phyloP scores from a whole-genome alignment of 192 early-diverging fungal genomes.

The Geranomyces michiganensis region DNA sequence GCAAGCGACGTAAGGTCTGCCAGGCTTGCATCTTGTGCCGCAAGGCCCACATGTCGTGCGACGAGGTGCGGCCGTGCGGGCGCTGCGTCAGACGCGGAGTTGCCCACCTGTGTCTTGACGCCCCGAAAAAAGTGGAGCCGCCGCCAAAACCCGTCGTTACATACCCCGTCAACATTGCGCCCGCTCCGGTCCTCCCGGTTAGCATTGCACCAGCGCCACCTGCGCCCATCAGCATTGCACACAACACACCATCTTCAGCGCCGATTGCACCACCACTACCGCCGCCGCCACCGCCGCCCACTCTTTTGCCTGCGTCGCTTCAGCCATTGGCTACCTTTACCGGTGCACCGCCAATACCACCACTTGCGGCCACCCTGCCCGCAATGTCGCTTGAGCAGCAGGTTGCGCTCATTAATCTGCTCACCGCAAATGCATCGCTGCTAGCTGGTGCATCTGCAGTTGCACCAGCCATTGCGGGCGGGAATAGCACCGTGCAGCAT shows the following conservation, averaged over 20 bases:
- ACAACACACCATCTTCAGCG: not conserved
- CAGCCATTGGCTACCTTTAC: too few species aligned
- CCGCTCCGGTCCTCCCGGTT: not conserved
- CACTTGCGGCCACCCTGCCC: not conserved
- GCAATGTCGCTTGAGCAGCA: constrained; percentile 13
- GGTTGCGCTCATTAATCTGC: constrained; percentile 12
- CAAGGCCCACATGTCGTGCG: constrained; percentile 84
- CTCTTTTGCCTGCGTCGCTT: too few species aligned
- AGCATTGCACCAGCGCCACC: not conserved
- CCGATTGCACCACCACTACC: not conserved
- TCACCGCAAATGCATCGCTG: not conserved
- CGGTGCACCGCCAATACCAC: too few species aligned
- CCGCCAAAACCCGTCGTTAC: constrained; percentile 26
- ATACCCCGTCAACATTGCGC: constrained; percentile 21
- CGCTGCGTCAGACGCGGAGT: constrained; percentile 93
- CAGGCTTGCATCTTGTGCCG: constrained; percentile 93
- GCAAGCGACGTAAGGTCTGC: constrained; percentile 52
- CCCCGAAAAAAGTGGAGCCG: constrained; percentile 51
- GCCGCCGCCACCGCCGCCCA: too few species aligned
- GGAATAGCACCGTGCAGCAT: too few species aligned
- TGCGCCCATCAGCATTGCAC: too few species aligned
- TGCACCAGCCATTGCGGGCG: too few species aligned
- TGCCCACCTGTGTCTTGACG: constrained; percentile 91
- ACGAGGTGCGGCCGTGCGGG: constrained; percentile 85
- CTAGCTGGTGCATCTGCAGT: too few species aligned